phyloP scores from a whole-genome alignment of 345 rosid genomes.

The Lepidium didymum region DNA sequence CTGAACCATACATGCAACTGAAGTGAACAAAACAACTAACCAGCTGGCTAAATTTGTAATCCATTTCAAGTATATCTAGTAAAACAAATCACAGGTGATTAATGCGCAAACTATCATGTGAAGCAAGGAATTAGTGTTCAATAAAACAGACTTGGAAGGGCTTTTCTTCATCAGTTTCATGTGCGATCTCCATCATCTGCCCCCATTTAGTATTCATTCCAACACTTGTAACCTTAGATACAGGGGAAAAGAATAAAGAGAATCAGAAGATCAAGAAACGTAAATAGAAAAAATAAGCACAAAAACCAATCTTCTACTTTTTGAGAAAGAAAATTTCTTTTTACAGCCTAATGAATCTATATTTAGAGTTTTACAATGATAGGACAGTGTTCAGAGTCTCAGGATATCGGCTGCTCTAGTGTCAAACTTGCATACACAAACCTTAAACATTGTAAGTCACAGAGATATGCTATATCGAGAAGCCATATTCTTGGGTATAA shows the following conservation, averaged over 20 bases:
- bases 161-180: slow-evolving; percentile 80
- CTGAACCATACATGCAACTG: slow-evolving; percentile 46
- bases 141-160: slow-evolving; percentile 66
- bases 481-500: not conserved
- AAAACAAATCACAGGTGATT: not conserved
- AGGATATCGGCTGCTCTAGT: not conserved
- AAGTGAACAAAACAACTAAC: slow-evolving; percentile 59
- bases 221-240: slow-evolving; percentile 78
- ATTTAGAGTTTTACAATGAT: not conserved
- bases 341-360: too few species aligned
- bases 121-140: not conserved
- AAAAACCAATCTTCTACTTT: not conserved
- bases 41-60: slow-evolving; percentile 62
- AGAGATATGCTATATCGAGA: not conserved
- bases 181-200: slow-evolving; percentile 61
- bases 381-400: not conserved
- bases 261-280: not conserved
- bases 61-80: slow-evolving; percentile 67
- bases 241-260: not conserved
- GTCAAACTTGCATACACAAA: not conserved
- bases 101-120: not conserved
- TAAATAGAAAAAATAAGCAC: not conserved
- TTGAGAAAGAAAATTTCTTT: not conserved
- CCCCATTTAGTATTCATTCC: slow-evolving; percentile 93
- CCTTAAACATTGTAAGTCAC: not conserved